phyloP scores from a whole-genome alignment of 1,139 yeast genomes.

The Blastobotrys capitulatus region DNA sequence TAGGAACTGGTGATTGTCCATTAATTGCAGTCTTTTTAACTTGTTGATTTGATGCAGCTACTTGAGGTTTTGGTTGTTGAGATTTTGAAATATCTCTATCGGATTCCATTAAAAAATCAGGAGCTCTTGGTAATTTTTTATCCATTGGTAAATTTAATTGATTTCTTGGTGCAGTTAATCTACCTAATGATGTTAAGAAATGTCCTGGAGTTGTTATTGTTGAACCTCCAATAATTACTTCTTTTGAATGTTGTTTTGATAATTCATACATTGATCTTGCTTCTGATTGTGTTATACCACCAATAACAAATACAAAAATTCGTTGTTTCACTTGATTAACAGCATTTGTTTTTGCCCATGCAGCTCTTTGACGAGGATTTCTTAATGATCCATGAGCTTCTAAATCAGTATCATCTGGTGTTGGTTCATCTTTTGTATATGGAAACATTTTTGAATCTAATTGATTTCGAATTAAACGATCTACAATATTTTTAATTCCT shows the following conservation, averaged over 20 bases:
- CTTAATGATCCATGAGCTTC: conserved; percentile 47
- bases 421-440: conserved; percentile 70
- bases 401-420: conserved; percentile 43
- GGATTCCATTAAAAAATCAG: conserved; percentile 27
- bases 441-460: conserved; percentile 62
- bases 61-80: conserved; percentile 8
- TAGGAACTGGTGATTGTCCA: background rate
- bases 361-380: conserved; percentile 71
- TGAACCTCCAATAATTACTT: conserved; percentile 80
- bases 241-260: conserved; percentile 56
- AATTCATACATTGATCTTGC: conserved; percentile 71
- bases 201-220: conserved; percentile 60
- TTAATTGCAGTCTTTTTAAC: background rate
- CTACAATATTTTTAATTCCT: conserved; percentile 57
- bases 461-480: conserved; percentile 42
- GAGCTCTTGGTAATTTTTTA: conserved; percentile 25
- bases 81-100: conserved; percentile 23
- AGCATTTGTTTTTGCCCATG: conserved; percentile 64
- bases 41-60: conserved; percentile 9
- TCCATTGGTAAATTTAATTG: conserved; percentile 30
- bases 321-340: conserved; percentile 55
- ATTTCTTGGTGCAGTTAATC: conserved; percentile 27
- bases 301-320: conserved; percentile 73
- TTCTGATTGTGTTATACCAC: conserved; percentile 86
- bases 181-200: conserved; percentile 37